A percentile compares a stretch with the other conserved stretches of the same genome.
phyloP scores from a whole-genome alignment of 78 protist genomes.

The slime mould (Dictyostelium discoideum) region DNA sequence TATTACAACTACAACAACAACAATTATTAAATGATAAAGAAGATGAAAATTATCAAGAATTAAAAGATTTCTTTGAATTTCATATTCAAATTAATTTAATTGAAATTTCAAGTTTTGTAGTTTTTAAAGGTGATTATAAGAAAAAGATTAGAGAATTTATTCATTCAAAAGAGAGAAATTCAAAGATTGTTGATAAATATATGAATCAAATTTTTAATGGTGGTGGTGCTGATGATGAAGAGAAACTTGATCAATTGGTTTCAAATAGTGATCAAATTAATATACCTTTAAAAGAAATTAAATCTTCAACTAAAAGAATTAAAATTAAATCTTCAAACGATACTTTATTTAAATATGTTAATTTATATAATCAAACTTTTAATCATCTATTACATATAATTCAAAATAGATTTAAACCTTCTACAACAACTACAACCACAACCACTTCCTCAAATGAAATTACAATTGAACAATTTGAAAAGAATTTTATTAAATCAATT shows the following conservation, averaged over 20 bases:
- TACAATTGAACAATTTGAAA: constrained; percentile 21
- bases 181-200: neutral
- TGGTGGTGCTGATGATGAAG: neutral
- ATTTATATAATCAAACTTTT: constrained; percentile 9
- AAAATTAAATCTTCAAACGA: constrained; percentile 10
- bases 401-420: constrained; percentile 16
- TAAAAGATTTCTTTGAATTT: neutral
- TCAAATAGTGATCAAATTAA: neutral
- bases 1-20: neutral
- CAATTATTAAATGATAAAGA: neutral
- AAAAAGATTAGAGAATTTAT: neutral
- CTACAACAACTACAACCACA: too few relatives aligned
- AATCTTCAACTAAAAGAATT: neutral
- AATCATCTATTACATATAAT: constrained; percentile 15
- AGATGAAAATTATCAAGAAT: neutral
- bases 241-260: neutral
- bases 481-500: constrained; percentile 11
- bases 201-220: neutral
- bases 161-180: neutral
- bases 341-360: constrained; percentile 12
- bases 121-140: neutral
- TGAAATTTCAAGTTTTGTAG: neutral
- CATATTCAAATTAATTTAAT: neutral
- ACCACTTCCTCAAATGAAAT: neutral
- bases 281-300: neutral